Evolutionary conservation across 2,329 filamentous ascomycete species (phyloP).

Genomic region (Pestalotiopsis fici): DNA sequence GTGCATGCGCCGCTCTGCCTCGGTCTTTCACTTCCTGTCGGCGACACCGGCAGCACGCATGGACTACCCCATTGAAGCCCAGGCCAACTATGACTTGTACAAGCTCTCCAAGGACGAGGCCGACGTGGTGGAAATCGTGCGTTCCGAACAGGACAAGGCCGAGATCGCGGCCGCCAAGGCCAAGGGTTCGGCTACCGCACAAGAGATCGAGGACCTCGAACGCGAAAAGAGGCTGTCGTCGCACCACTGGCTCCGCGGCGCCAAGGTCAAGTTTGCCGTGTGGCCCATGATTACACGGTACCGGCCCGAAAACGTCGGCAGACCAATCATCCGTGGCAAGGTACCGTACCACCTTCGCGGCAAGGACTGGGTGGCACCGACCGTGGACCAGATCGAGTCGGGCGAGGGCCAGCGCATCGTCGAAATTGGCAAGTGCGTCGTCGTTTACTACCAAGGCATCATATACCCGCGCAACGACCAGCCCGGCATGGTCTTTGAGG

Average conservation of each 20-base stretch:
- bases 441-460: conserved; percentile 33
- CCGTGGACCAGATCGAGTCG: neutral
- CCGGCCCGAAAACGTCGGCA: conserved; percentile 20
- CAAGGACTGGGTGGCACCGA: neutral
- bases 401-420: conserved; percentile 26
- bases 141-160: conserved; percentile 10
- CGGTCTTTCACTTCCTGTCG: conserved; percentile 29
- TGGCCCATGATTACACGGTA: conserved; percentile 32
- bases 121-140: conserved; percentile 15
- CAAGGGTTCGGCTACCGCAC: neutral
- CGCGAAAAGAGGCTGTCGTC: conserved; percentile 12
- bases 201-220: conserved; percentile 8
- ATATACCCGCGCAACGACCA: conserved; percentile 18
- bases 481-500: neutral
- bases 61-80: conserved; percentile 24
- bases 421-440: conserved; percentile 21
- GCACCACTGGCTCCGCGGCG: conserved; percentile 28
- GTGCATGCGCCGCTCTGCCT: conserved; percentile 27
- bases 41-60: conserved; percentile 29
- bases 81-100: conserved; percentile 23
- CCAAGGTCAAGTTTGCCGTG: conserved; percentile 30
- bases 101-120: conserved; percentile 19
- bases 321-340: neutral
- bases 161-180: neutral
- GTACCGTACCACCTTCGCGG: too few species aligned